Base-by-base conservation (phyloP, 495 filamentous ascomycete species). In the Cryomyces antarcticus region DNA sequence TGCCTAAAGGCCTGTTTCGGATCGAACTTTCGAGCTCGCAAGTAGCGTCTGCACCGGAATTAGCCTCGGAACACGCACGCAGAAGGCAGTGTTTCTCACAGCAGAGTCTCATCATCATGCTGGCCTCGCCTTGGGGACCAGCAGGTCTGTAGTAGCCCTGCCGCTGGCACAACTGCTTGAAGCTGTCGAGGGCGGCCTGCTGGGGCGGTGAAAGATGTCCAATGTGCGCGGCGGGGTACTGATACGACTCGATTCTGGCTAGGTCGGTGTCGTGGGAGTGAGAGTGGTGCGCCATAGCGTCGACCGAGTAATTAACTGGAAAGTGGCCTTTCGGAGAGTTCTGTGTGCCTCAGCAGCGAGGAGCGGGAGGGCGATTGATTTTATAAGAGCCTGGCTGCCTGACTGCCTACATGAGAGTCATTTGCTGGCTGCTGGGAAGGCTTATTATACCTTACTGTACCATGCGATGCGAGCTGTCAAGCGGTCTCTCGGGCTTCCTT, bases 71-170 rank as follows among this genome's bases (percentile, higher is more conserved):
- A 42, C 10, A 37, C 41, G 39, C 27, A 37, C 37, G 27, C 28
- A 43, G 24, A 9, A 4, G 17, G 30, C 33, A 10, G 30, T 4
- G 44, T 46, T 45, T 62, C 78, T 49, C 66, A 87, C 80, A 92
- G 65, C 50, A 92, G 60, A 4, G 80, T 85, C 55, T 80, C 74
- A 65, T 92, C 83, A 42, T 83, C 80, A 55, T 86, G 81, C 74
- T 79, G 0, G 78, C 56, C 1, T 54, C 51, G 5, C 55, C 64
- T 28, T 62, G 58, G 40, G 53, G 54, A 13, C 49, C 54, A 10
- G 64, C 68, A 2, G 73, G 67, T 36, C 59, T 69, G 54, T 84
- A 89, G 47, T 79, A 66, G 5, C 70, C 74, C 47, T 75, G 70
- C 52, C 80, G 66, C 35, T 68, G 64, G 43, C 77, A 68, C 36